Evolutionary conservation across 345 rosid genomes (phyloP).

Genomic region (Hypericum perforatum): DNA sequence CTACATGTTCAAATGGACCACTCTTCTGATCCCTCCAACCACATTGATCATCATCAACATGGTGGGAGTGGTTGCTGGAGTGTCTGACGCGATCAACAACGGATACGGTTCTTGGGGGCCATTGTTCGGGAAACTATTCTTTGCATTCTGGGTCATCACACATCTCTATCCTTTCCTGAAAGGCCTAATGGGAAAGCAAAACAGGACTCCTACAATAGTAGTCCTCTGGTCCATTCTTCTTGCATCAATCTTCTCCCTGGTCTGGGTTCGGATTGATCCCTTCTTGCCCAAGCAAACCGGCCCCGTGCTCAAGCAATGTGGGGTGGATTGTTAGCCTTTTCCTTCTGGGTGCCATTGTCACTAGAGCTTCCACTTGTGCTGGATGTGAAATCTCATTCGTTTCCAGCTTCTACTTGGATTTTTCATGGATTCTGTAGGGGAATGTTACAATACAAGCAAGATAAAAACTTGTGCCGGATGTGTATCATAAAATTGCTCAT

Average conservation of each 20-base stretch:
- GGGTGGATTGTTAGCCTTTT: conserved; percentile 64
- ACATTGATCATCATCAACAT: conserved; percentile 83
- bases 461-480: too few species aligned
- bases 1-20: conserved; percentile 95
- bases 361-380: too few species aligned
- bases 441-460: too few species aligned
- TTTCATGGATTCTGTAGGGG: too few species aligned
- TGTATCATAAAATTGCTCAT: too few species aligned
- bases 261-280: conserved; percentile 96
- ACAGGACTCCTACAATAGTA: conserved; percentile 90
- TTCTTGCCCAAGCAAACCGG: conserved; percentile 88
- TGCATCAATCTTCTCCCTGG: conserved; percentile 80
- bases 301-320: conserved; percentile 82
- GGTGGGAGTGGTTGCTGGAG: conserved; percentile 90
- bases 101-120: conserved; percentile 94
- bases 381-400: too few species aligned
- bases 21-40: conserved; percentile 90
- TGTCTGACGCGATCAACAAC: conserved; percentile 78
- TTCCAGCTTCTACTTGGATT: too few species aligned
- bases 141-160: conserved; percentile 85
- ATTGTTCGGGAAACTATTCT: conserved; percentile 82
- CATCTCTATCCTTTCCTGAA: conserved; percentile 96
- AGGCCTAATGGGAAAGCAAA: conserved; percentile 90
- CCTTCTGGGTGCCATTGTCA: background rate
- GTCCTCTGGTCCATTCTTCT: conserved; percentile 83